Evolutionary conservation across 805 yeast genomes (phyloP), one percentile per base, ranked within the genome.

Genomic region (Cyberlindnera amylophila): DNA sequence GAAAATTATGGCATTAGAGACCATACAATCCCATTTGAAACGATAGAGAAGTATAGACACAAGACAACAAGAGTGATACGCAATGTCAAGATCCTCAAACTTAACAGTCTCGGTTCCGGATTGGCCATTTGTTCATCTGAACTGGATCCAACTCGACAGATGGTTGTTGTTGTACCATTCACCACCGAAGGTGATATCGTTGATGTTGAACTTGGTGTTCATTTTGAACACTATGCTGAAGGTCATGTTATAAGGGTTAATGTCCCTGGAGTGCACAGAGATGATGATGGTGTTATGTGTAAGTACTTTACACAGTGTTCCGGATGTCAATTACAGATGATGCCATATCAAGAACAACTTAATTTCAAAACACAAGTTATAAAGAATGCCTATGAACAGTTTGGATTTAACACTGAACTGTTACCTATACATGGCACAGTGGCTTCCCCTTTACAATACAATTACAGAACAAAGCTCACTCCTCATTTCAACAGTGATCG

Each of bases 291-390:
- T 6, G 71, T 85, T 36, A 75, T 79, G 38, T 76, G 77, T 50
- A 71, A 76, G 50, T 87, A 91, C 65, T 91, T 90, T 65, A 90
- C 90, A 6, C 75, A 77, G 48, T 90, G 97, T 59, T 86, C 95
- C 1, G 98, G 98, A 2, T 90, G 98, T 61, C 98, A 93, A 64
- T 83, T 81, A 57, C 98, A 91, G 58, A 81, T 79, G 65, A 65
- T 88, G 23, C 67, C 75, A 1, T 91, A 91, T 60, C 72, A 71
- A 0, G 71, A 79, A 31, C 98, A 91, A 65, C 69, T 91, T 34
- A 61, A 60, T 21, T 71, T 86, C 57, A 93, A 91, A 61, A 72
- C 76, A 41, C 62, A 75, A 14, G 86, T 90, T 3, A 82, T 91
- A n/a, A 70, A 59, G 16, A 84, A 81, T 54, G 99, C 99, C 1